These are phyloP conservation scores for Iberis pinnata DNA, from an alignment of 345 rosid species.

Conservation along the genomic window DNA sequence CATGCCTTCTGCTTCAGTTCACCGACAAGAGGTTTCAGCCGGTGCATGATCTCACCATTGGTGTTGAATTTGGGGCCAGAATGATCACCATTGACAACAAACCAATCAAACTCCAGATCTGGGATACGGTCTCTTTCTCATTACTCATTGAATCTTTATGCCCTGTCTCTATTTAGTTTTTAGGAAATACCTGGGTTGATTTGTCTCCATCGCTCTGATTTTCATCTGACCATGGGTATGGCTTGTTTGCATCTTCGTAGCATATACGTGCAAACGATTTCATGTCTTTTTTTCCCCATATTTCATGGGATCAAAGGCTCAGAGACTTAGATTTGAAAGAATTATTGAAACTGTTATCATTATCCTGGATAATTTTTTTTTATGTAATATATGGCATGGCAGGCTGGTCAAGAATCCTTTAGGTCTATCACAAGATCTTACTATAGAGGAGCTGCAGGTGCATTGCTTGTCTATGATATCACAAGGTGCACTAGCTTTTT, in stretches of 20 bases:
- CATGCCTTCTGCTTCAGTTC: constrained; percentile 78
- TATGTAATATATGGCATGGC: constrained; percentile 8
- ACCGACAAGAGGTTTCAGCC: background rate
- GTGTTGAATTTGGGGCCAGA: constrained; percentile 92
- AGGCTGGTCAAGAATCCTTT: constrained; percentile 99
- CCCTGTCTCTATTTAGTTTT: too few relatives aligned
- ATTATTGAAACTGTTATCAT: background rate
- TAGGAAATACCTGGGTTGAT: too few relatives aligned
- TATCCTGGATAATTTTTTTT: constrained; percentile 10
- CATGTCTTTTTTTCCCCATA: too few relatives aligned
- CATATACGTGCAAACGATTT: too few relatives aligned
- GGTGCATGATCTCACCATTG: constrained; percentile 60
- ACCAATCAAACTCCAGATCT: constrained; percentile 93
- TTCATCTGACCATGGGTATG: too few relatives aligned
- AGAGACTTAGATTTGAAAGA: too few relatives aligned
- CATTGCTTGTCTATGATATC: constrained; percentile 94
- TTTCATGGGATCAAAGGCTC: too few relatives aligned
- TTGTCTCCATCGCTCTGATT: too few relatives aligned
- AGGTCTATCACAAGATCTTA: constrained; percentile 97
- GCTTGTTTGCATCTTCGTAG: background rate
- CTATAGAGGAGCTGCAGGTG: constrained; percentile 97
- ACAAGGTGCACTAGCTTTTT: constrained; percentile 46
- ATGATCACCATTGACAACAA: constrained; percentile 93
- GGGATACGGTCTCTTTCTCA: constrained; percentile 72
- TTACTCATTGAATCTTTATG: background rate